A percentile compares a stretch with the other conserved stretches of the same genome.
phyloP scores from a whole-genome alignment of 2,329 filamentous ascomycete genomes.

The Ophiostoma angusticollis region DNA sequence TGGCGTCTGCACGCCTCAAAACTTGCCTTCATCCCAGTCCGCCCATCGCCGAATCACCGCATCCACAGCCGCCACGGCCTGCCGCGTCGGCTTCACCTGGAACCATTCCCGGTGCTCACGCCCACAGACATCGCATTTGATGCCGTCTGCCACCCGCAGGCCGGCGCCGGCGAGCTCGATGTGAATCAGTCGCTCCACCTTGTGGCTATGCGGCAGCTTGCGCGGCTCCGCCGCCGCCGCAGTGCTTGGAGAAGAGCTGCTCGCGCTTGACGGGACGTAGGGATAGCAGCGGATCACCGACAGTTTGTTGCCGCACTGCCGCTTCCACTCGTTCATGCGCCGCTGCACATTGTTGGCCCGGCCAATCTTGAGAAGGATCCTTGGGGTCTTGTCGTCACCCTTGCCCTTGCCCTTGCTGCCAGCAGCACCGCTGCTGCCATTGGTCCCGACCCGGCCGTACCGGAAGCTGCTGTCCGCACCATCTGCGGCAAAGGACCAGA shows the following conservation, averaged over 20 bases:
- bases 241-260: not conserved
- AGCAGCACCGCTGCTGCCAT: slow-evolving; percentile 13
- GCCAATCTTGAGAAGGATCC: slow-evolving; percentile 48
- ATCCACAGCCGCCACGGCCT: slow-evolving; percentile 53
- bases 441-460: not conserved
- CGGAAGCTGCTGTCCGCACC: slow-evolving; percentile 21
- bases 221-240: slow-evolving; percentile 27
- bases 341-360: slow-evolving; percentile 73
- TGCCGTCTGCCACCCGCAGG: slow-evolving; percentile 36
- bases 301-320: slow-evolving; percentile 82
- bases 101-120: slow-evolving; percentile 92
- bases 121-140: slow-evolving; percentile 63
- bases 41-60: slow-evolving; percentile 68
- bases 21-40: slow-evolving; percentile 56
- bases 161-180: slow-evolving; percentile 63
- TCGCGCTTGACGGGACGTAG: slow-evolving; percentile 44
- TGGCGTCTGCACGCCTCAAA: not conserved
- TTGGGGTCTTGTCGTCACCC: slow-evolving; percentile 15
- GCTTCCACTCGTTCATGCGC: slow-evolving; percentile 82
- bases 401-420: slow-evolving; percentile 13
- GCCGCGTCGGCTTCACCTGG: slow-evolving; percentile 62
- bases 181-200: slow-evolving; percentile 82
- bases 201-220: slow-evolving; percentile 75
- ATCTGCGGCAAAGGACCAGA: slow-evolving; percentile 35
- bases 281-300: slow-evolving; percentile 88